phyloP scores from a whole-genome alignment of 2,329 filamentous ascomycete genomes.

The Parastagonospora avenae region DNA sequence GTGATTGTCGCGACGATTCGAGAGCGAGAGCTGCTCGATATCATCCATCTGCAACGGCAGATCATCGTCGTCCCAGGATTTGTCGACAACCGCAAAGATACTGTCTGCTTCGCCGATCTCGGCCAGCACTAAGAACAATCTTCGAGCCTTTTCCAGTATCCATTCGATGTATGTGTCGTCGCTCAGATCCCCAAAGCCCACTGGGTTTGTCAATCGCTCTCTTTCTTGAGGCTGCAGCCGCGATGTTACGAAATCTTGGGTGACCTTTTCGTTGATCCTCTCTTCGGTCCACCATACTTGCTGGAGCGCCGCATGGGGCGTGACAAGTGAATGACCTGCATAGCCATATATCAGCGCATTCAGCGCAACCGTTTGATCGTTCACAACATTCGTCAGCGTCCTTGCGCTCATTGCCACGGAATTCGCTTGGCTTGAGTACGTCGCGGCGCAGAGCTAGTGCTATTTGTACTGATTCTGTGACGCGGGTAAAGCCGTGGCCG shows the following conservation, averaged over 20 bases:
- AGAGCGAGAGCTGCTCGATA: conserved; percentile 66
- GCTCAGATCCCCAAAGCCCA: conserved; percentile 71
- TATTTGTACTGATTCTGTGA: conserved; percentile 15
- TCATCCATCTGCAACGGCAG: conserved; percentile 71
- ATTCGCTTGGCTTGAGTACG: not conserved
- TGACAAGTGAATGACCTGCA: conserved; percentile 56
- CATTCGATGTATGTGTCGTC: conserved; percentile 80
- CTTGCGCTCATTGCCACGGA: conserved; percentile 41
- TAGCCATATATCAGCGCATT: conserved; percentile 59
- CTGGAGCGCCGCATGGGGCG: conserved; percentile 55
- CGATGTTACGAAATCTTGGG: conserved; percentile 68
- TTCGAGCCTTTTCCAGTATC: conserved; percentile 71
- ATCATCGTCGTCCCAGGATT: conserved; percentile 78
- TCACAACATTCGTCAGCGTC: conserved; percentile 49
- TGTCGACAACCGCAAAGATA: conserved; percentile 76
- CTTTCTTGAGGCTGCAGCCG: conserved; percentile 68
- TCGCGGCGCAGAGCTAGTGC: not conserved
- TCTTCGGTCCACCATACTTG: conserved; percentile 74
- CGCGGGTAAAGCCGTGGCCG: conserved; percentile 19
- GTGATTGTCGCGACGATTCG: conserved; percentile 63
- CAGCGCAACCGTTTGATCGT: conserved; percentile 51
- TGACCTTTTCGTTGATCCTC: conserved; percentile 72
- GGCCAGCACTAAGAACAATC: conserved; percentile 72
- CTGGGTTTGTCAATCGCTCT: conserved; percentile 64
- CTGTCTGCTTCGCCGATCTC: conserved; percentile 73